Evolutionary conservation across 83 land plant genomes (phyloP).

Genomic region (Picea abies): DNA sequence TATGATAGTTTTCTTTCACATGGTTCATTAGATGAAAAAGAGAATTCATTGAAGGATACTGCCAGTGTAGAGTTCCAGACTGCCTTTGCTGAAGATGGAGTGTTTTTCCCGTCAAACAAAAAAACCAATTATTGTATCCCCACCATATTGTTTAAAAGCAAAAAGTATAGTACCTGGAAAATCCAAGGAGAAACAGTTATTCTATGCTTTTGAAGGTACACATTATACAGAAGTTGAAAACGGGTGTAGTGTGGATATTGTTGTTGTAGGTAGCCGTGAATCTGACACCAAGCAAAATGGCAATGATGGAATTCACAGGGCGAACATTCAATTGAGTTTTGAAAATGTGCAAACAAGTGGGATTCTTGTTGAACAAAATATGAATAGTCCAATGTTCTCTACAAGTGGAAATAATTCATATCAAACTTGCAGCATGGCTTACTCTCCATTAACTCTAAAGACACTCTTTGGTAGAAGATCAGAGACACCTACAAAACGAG

Average conservation of each 20-base stretch:
- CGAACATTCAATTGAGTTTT: neutral
- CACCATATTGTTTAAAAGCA: slow-evolving; percentile 58
- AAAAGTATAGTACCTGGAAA: slow-evolving; percentile 15
- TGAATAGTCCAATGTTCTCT: no score
- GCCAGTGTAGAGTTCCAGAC: neutral
- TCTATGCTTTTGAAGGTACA: no score
- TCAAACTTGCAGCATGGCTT: no score
- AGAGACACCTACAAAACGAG: no score
- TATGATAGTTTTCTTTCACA: no score
- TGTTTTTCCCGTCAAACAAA: neutral
- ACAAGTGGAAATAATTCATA: no score
- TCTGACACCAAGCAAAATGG: neutral
- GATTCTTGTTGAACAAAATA: no score
- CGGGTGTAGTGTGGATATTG: no score
- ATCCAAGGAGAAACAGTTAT: no score
- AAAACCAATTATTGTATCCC: slow-evolving; percentile 43
- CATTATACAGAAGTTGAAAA: no score
- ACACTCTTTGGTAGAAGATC: no score
- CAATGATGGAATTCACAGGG: neutral
- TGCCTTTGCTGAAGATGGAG: neutral
- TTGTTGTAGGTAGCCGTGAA: neutral
- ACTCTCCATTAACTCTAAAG: no score
- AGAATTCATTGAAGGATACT: neutral
- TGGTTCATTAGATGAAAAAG: slow-evolving; percentile 15
- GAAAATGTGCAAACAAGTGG: neutral